Evolutionary conservation across 2,329 filamentous ascomycete genomes (phyloP).

Genomic region (Penicillium sp.): DNA sequence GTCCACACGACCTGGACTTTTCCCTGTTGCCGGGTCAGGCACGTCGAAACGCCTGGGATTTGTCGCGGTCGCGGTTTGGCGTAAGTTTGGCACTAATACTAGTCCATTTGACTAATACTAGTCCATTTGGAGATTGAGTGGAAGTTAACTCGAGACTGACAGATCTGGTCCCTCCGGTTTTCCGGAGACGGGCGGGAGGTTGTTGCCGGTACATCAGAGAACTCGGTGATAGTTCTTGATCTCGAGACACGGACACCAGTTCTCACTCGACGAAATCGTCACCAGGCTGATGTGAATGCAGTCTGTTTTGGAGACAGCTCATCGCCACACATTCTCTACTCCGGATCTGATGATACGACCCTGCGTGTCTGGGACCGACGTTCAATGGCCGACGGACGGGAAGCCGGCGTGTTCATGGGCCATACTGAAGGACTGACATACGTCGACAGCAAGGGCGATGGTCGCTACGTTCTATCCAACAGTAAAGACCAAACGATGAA

Average conservation of each 20-base stretch:
- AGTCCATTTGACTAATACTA: background rate
- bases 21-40: constrained; percentile 56
- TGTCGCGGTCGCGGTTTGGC: constrained; percentile 52
- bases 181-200: constrained; percentile 90
- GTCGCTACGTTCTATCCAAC: constrained; percentile 89
- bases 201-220: constrained; percentile 82
- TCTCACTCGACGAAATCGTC: constrained; percentile 74
- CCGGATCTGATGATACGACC: constrained; percentile 90
- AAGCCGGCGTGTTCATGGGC: constrained; percentile 69
- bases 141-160: constrained; percentile 31
- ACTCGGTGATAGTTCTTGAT: constrained; percentile 87
- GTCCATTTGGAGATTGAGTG: background rate
- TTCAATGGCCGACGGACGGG: constrained; percentile 65
- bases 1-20: constrained; percentile 81
- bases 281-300: constrained; percentile 90
- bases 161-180: constrained; percentile 90
- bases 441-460: constrained; percentile 82
- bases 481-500: constrained; percentile 98
- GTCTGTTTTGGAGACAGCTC: constrained; percentile 91
- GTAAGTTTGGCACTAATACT: constrained; percentile 41
- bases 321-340: constrained; percentile 93
- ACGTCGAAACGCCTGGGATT: constrained; percentile 41
- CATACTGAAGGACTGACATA: constrained; percentile 71
- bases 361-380: constrained; percentile 96
- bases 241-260: constrained; percentile 79